A percentile compares a stretch with the other conserved stretches of the same genome.
Conservation (phyloP, 2,329 filamentous ascomycete species). For the Trichoderma sp. region DNA sequence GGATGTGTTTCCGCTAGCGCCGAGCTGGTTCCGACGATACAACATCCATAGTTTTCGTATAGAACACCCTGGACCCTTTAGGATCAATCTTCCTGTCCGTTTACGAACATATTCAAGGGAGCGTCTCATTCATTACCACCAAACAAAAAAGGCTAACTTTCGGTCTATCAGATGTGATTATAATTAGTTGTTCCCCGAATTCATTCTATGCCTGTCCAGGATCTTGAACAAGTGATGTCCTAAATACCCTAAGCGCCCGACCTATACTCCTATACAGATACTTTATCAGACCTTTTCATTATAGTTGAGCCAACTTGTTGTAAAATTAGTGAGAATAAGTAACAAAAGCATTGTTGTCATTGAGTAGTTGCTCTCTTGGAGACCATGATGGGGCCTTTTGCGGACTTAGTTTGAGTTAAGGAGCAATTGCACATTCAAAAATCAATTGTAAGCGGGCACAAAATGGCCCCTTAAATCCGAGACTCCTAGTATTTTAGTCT, state of each 20-base stretch:
- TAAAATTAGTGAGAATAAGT: not conserved
- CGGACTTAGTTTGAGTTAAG: too few species aligned
- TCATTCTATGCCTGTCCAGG: not conserved
- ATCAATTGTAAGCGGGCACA: not conserved
- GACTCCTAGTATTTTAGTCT: not conserved
- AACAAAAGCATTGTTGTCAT: not conserved
- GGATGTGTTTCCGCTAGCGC: not conserved
- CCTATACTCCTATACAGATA: not conserved
- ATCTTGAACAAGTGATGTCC: not conserved
- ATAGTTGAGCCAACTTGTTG: not conserved
- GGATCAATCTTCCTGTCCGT: not conserved
- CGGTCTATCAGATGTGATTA: not conserved
- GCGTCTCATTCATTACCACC: not conserved
- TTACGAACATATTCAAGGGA: not conserved
- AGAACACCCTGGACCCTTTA: not conserved
- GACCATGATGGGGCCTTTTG: too few species aligned
- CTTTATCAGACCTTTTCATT: not conserved
- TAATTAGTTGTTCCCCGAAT: not conserved
- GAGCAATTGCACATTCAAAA: too few species aligned
- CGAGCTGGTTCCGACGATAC: not conserved
- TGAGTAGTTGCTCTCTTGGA: too few species aligned
- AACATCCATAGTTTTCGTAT: not conserved
- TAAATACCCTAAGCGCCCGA: not conserved
- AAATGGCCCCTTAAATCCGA: not conserved
- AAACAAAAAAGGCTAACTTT: not conserved